A percentile compares a stretch with the other conserved stretches of the same genome.
These are phyloP conservation scores for Ogataea salicorniae DNA, from an alignment of 805 yeast genomes.

Conservation along the genomic window DNA sequence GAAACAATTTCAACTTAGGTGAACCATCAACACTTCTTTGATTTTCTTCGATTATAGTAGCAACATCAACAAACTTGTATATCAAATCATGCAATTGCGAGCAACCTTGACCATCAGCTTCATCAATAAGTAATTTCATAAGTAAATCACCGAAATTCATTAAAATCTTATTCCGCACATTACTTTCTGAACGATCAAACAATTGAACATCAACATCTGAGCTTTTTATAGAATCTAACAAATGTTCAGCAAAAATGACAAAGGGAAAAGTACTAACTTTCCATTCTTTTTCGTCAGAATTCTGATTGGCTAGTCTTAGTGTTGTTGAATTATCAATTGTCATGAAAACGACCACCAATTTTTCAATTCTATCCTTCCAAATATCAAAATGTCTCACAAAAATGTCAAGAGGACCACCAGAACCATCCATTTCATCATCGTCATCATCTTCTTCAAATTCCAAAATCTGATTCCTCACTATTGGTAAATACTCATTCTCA, in stretches of 20 bases:
- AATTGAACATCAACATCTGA: slow-evolving; percentile 5
- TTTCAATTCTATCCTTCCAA: slow-evolving; percentile 11
- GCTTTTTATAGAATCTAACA: slow-evolving; percentile 5
- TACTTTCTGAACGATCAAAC: slow-evolving; percentile 8
- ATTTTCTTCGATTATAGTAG: slow-evolving; percentile 1
- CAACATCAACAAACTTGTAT: slow-evolving; percentile 2
- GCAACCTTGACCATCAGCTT: background rate
- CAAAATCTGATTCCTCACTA: background rate
- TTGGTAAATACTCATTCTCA: background rate
- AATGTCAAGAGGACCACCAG: background rate
- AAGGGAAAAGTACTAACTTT: slow-evolving; percentile 6
- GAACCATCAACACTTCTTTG: background rate
- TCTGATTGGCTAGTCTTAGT: background rate
- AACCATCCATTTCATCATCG: background rate
- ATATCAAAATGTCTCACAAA: slow-evolving; percentile 5
- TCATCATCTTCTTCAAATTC: too few species aligned
- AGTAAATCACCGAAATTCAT: slow-evolving; percentile 6
- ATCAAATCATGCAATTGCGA: background rate
- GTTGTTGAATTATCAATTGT: slow-evolving; percentile 15
- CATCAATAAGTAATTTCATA: background rate
- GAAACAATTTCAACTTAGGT: background rate
- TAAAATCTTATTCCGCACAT: slow-evolving; percentile 6
- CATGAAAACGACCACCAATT: slow-evolving; percentile 8
- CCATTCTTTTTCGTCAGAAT: background rate
- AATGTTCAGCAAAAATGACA: slow-evolving; percentile 4